Base-by-base conservation (phyloP, 129 eudicot genomes). In the Flaveria trinervia region DNA sequence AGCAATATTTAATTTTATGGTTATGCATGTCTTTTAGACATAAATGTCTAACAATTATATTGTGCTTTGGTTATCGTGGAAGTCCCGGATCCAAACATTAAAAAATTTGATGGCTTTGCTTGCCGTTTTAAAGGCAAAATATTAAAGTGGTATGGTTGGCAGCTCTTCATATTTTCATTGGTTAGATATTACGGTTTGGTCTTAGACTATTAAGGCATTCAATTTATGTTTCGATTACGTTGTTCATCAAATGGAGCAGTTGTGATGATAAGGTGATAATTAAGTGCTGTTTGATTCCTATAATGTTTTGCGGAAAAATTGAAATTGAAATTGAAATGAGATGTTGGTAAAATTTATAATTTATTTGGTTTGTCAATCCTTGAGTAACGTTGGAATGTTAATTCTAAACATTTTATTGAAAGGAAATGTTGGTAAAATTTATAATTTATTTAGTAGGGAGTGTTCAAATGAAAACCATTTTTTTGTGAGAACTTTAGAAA, bases 71-170 rank as follows among this genome's bases (percentile, higher is more conserved):
- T 2, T 12, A 36, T 77, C 76, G 81, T 69, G 75, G 75, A 77
- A 48, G 69, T 26, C 20, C 36, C 57, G 20, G 54, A 56, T 56
- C 69, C 76, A 54, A 68, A 56, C 69, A 68, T 77, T 68, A 68
- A 44, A 5, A 48, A 1, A 0, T 55, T 56, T 43, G 61, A 70
- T 77, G 65, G 33, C 9, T 65, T 45, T 77, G 76, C 75, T 55
- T 59, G 51, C 11, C 25, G 10, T 55, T 20, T 6, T 22, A 22
- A 41, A 33, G 61, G 75, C 70, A 77, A 77, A 43, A 39, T 55
- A 77, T 68, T 77, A 43, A 77, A 54, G 75, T 55, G 70, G 70
- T 68, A 56, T 68, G 69, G 81, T 70, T 77, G 81, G 70, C 59
- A 68, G 75, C 26, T 77, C 56, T 55, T 26, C 16, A 13, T 17